Evolutionary conservation across 2,329 filamentous ascomycete species (phyloP), one percentile per base, ranked within the genome.

Genomic region (Fusarium napiforme): DNA sequence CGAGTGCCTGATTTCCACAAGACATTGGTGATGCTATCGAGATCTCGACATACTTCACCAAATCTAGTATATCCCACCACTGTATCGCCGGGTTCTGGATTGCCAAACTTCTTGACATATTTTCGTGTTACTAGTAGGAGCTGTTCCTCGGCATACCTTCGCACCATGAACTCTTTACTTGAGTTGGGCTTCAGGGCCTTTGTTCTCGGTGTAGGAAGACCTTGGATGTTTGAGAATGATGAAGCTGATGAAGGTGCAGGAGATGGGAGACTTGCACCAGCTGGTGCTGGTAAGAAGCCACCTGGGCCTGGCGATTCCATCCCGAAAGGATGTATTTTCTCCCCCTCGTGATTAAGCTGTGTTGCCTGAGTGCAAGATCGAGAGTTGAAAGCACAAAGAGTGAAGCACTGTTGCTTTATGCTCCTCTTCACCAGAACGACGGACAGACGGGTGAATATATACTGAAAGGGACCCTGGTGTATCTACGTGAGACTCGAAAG

Each of bases 1-100:
- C 94, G 94, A 28, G 95, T 97, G 15, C 93, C 94, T 36, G 92
- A 94, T 28, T 94, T 88, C 96, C 96, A 98, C 9, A 97, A 83
- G 12, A 97, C 88, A 80, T 97, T 92, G 21, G 97, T 83, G 18
- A 97, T 80, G 10, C 87, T 86, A 63, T 95, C 93, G 2, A 97
- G 82, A 78, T 97, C 94, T 64, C 85, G 88, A 60, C 90, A 93
- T 9, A 94, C 88, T 78, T 95, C 92, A 56, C 84, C 86, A 80
- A 96, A 93, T 58, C 83, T 89, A 60, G 85, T 81, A 78, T 90
- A 91, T 28, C 88, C 88, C 5, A 84, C 79, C 5, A 88, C 81
- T 18, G 85, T 82, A 65, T 89, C 87, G 9, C 77, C 83, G 7
- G 83, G 83, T 42, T 86, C 83, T 0, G 83, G 79, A 2, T 82